Evolutionary conservation across 306 rosid species (phyloP).

Genomic region (Inga leiocalycina): DNA sequence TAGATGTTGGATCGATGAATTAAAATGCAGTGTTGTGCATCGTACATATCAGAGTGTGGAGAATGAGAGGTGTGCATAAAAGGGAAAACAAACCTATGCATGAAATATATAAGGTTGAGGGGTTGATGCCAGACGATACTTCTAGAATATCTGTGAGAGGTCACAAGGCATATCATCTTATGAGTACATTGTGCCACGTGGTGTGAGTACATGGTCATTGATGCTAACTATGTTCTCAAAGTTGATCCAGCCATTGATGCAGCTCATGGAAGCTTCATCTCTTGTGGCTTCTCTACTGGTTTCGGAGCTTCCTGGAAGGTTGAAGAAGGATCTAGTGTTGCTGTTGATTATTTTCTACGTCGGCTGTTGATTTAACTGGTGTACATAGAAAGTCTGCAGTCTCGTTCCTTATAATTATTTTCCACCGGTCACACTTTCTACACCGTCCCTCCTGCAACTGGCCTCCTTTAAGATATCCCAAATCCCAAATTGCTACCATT

Average conservation of each 20-base stretch:
- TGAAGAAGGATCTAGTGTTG: conserved; percentile 37
- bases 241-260: conserved; percentile 16
- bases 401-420: too few relatives aligned
- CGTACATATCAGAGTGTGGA: conserved; percentile 32
- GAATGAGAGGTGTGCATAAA: conserved; percentile 41
- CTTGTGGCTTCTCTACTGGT: conserved; percentile 54
- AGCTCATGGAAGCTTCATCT: conserved; percentile 43
- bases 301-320: conserved; percentile 49
- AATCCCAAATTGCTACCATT: too few relatives aligned
- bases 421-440: too few relatives aligned
- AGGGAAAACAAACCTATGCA: not conserved
- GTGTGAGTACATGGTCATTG: conserved; percentile 44
- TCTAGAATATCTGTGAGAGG: conserved; percentile 24
- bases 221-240: conserved; percentile 31
- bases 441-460: too few relatives aligned
- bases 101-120: not conserved
- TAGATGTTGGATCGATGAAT: not conserved
- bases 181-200: conserved; percentile 41
- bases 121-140: not conserved
- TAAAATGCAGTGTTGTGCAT: not conserved
- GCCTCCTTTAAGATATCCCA: too few relatives aligned
- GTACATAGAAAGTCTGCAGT: too few relatives aligned
- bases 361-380: too few relatives aligned
- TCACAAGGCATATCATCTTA: conserved; percentile 27
- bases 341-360: too few relatives aligned